A percentile compares a stretch with the other conserved stretches of the same genome.
Conservation (phyloP, 2,329 filamentous ascomycete genomes). For the Apiospora sp. region DNA sequence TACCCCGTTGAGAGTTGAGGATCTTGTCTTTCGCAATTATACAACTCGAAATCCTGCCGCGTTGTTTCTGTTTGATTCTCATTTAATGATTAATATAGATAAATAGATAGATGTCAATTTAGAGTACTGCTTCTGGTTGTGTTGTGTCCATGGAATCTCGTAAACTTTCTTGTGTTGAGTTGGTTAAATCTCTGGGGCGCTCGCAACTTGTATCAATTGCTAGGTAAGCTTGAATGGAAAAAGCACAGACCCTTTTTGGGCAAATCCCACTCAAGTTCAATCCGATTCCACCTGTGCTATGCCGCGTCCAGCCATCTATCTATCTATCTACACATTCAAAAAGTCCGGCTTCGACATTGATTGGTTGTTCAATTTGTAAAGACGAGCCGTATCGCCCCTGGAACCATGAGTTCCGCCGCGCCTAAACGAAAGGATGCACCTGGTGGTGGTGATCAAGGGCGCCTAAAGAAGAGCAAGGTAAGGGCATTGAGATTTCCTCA, state of each 20-base stretch:
- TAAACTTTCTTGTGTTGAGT: background rate
- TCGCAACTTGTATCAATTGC: background rate
- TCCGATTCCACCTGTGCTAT: background rate
- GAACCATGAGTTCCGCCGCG: conserved; percentile 42
- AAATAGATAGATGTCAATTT: background rate
- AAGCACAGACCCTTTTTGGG: conserved; percentile 17
- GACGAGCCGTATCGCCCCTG: background rate
- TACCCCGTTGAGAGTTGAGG: background rate
- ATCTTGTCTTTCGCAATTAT: background rate
- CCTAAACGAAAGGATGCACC: conserved; percentile 47
- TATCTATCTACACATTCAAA: background rate
- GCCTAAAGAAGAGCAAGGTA: conserved; percentile 49
- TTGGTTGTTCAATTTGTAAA: background rate
- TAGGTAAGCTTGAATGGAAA: background rate
- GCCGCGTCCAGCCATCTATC: background rate
- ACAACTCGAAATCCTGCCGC: background rate
- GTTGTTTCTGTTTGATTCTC: background rate
- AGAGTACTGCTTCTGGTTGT: background rate
- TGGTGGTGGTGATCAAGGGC: conserved; percentile 34
- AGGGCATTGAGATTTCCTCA: conserved; percentile 6
- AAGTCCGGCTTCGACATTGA: background rate
- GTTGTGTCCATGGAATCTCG: background rate
- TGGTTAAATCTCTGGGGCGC: background rate
- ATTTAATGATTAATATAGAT: background rate
- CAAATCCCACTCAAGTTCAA: background rate